Evolutionary conservation across 352 stramenopile species (phyloP).

Genomic region (Phytophthora sp.): DNA sequence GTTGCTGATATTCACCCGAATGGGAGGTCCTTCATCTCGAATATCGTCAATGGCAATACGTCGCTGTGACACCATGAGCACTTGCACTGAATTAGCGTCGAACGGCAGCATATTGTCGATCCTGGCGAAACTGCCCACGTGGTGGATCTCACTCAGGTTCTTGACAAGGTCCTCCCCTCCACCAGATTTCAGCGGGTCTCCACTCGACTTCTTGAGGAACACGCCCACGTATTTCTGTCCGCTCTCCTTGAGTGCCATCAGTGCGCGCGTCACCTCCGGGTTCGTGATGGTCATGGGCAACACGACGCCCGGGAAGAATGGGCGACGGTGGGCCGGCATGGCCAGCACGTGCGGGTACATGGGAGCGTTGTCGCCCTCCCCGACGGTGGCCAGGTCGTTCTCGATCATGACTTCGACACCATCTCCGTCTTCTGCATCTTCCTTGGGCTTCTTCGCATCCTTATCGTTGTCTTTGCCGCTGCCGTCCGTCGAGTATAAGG

Average conservation of each 20-base stretch:
- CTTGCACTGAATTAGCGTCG: slow-evolving; percentile 72
- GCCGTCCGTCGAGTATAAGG: slow-evolving; percentile 43
- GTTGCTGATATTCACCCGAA: slow-evolving; percentile 74
- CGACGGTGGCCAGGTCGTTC: slow-evolving; percentile 60
- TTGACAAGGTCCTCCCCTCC: slow-evolving; percentile 90
- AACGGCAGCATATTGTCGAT: slow-evolving; percentile 93
- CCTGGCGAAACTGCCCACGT: slow-evolving; percentile 96
- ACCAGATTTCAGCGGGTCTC: slow-evolving; percentile 42
- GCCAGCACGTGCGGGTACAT: slow-evolving; percentile 79
- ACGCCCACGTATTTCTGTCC: slow-evolving; percentile 93
- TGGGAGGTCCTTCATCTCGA: slow-evolving; percentile 62
- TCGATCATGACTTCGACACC: slow-evolving; percentile 59
- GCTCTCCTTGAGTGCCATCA: slow-evolving; percentile 88
- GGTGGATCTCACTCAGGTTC: slow-evolving; percentile 93
- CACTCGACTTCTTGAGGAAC: slow-evolving; percentile 90
- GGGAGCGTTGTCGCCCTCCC: slow-evolving; percentile 71
- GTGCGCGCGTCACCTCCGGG: slow-evolving; percentile 84
- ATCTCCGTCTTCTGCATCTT: slow-evolving; percentile 12
- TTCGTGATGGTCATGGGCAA: slow-evolving; percentile 89
- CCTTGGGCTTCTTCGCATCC: slow-evolving; percentile 35
- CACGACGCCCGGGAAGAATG: slow-evolving; percentile 86
- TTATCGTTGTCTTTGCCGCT: slow-evolving; percentile 32
- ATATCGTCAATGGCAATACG: slow-evolving; percentile 85
- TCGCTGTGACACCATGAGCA: slow-evolving; percentile 90
- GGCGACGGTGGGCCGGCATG: slow-evolving; percentile 76